phyloP scores from a whole-genome alignment of 805 yeast species.

The Danielozyma ontarioensis region DNA sequence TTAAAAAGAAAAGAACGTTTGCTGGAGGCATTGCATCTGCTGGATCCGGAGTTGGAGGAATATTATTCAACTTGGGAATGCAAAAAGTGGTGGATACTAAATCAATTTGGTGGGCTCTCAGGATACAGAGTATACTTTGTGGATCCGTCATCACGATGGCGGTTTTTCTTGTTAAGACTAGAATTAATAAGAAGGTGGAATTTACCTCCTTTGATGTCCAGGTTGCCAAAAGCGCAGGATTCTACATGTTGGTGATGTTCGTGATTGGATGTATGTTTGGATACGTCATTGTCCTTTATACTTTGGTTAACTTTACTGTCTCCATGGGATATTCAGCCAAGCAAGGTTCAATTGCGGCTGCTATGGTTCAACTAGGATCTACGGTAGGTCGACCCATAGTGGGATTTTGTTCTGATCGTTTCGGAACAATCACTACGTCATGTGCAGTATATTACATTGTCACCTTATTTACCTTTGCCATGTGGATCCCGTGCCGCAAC shows the following conservation, averaged over 20 bases:
- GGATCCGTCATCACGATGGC: conserved; percentile 23
- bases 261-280: conserved; percentile 19
- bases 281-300: conserved; percentile 19
- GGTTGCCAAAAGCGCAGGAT: conserved; percentile 9
- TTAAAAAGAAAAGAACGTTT: conserved; percentile 55
- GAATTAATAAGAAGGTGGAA: conserved; percentile 8
- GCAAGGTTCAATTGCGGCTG: conserved; percentile 21
- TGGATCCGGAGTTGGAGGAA: conserved; percentile 53
- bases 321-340: conserved; percentile 16
- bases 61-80: conserved; percentile 45
- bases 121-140: conserved; percentile 42
- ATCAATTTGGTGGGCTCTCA: conserved; percentile 45
- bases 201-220: conserved; percentile 10
- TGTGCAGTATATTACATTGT: conserved; percentile 11
- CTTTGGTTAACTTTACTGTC: conserved; percentile 18
- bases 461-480: conserved; percentile 15
- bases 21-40: conserved; percentile 44
- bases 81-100: conserved; percentile 34
- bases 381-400: conserved; percentile 15
- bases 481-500: conserved; percentile 21
- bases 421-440: conserved; percentile 13
- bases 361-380: conserved; percentile 20
- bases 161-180: conserved; percentile 9
- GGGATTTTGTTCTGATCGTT: conserved; percentile 13
- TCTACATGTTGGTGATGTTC: conserved; percentile 12